Evolutionary conservation across 441 rosid genomes (phyloP).

Genomic region (Melastoma candidum): DNA sequence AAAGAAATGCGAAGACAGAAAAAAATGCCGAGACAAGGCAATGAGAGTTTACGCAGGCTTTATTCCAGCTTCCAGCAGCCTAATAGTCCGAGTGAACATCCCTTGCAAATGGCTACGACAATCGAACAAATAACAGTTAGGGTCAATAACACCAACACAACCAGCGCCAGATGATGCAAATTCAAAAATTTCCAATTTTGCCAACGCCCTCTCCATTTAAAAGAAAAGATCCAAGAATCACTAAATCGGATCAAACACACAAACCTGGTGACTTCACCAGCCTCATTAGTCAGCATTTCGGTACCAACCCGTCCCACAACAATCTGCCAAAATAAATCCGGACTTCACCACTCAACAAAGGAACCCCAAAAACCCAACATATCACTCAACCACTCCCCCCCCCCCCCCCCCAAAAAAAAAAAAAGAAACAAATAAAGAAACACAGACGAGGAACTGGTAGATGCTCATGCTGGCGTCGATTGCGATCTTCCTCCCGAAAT

Average conservation of each 20-base stretch:
- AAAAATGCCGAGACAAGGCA: slow-evolving; percentile 1
- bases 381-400: too few relatives aligned
- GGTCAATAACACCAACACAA: background rate
- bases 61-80: slow-evolving; percentile 94
- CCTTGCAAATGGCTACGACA: slow-evolving; percentile 79
- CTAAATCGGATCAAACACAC: background rate
- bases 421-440: too few relatives aligned
- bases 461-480: slow-evolving; percentile 15
- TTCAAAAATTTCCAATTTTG: background rate
- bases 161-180: background rate
- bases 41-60: slow-evolving; percentile 70
- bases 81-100: slow-evolving; percentile 83
- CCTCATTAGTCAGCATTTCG: slow-evolving; percentile 87
- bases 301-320: slow-evolving; percentile 92
- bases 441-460: slow-evolving; percentile 7
- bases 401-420: too few relatives aligned
- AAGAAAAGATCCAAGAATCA: background rate
- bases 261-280: slow-evolving; percentile 93
- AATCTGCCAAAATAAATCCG: slow-evolving; percentile 36
- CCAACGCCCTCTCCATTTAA: background rate
- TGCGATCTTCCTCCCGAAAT: slow-evolving; percentile 9
- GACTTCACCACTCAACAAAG: background rate
- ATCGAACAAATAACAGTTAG: background rate
- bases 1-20: background rate
- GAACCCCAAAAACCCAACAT: background rate